Evolutionary conservation across 768 basidiomycete genomes (phyloP).

Genomic region (Strobilomyces confusus): DNA sequence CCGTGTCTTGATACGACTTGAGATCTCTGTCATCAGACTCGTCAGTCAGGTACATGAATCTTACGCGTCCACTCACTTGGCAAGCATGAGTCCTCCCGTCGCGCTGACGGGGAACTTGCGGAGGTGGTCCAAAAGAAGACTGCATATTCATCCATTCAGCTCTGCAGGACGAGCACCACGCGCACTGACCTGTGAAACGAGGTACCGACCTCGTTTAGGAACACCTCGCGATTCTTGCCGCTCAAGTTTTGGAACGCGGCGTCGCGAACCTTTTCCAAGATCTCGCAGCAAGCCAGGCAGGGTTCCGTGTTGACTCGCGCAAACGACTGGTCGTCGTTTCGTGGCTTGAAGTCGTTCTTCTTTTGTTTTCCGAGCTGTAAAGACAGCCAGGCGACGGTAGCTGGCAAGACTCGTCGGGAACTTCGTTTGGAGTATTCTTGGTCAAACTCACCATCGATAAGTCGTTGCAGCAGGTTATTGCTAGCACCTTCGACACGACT

Average conservation of each 20-base stretch:
- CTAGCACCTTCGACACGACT: slow-evolving; percentile 80
- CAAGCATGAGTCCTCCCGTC: slow-evolving; percentile 95
- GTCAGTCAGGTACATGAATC: neutral
- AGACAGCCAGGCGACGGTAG: slow-evolving; percentile 69
- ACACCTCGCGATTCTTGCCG: slow-evolving; percentile 90
- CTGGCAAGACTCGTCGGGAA: slow-evolving; percentile 34
- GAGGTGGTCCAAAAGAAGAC: slow-evolving; percentile 88
- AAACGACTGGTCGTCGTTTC: slow-evolving; percentile 93
- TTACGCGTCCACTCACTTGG: slow-evolving; percentile 68
- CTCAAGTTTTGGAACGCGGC: slow-evolving; percentile 71
- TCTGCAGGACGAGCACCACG: neutral
- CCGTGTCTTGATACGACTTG: slow-evolving; percentile 91
- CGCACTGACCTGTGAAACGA: slow-evolving; percentile 78
- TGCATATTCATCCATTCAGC: slow-evolving; percentile 28
- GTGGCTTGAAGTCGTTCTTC: slow-evolving; percentile 93
- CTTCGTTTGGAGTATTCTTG: neutral
- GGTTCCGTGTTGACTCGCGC: slow-evolving; percentile 94
- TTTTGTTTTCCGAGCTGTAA: slow-evolving; percentile 86
- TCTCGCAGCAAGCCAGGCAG: slow-evolving; percentile 80
- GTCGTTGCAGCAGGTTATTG: slow-evolving; percentile 73
- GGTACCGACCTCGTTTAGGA: slow-evolving; percentile 90
- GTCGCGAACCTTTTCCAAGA: slow-evolving; percentile 76
- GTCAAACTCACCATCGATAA: slow-evolving; percentile 67
- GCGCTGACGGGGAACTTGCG: slow-evolving; percentile 96
- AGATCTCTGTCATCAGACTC: slow-evolving; percentile 64